phyloP scores from a whole-genome alignment of 2,329 filamentous ascomycete species.

The Dryadomyces quercus-mongolicae region DNA sequence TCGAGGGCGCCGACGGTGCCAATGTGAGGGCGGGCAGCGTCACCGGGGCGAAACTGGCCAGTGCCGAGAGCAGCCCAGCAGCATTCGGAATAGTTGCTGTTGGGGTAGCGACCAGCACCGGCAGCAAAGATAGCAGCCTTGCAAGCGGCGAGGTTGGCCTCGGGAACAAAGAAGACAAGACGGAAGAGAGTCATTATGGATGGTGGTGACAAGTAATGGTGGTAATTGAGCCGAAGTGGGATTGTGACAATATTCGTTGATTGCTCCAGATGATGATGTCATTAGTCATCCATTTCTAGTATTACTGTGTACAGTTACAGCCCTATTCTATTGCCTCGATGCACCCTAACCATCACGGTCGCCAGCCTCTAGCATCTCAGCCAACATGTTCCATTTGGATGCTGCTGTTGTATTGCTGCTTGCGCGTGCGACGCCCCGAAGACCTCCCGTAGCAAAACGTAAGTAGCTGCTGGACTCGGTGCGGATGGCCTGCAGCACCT shows the following conservation, averaged over 20 bases:
- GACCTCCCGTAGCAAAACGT: constrained; percentile 57
- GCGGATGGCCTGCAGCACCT: constrained; percentile 44
- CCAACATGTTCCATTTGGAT: constrained; percentile 64
- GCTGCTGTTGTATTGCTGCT: constrained; percentile 46
- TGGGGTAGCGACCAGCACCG: constrained; percentile 41
- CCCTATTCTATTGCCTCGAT: no score
- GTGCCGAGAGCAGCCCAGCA: constrained; percentile 40
- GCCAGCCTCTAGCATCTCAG: constrained; percentile 60
- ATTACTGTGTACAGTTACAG: no score
- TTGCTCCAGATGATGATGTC: no score
- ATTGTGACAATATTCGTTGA: no score
- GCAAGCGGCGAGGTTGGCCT: constrained; percentile 29
- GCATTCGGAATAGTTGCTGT: constrained; percentile 43
- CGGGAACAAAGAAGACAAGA: constrained; percentile 39
- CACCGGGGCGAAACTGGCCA: constrained; percentile 54
- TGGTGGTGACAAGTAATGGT: not conserved
- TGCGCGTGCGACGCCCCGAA: constrained; percentile 64
- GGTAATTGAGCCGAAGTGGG: not conserved
- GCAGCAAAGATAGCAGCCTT: constrained; percentile 45
- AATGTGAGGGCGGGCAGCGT: constrained; percentile 49
- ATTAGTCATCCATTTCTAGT: no score
- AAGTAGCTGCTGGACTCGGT: constrained; percentile 53
- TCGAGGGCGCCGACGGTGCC: constrained; percentile 41
- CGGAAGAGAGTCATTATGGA: constrained; percentile 12
- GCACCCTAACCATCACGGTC: constrained; percentile 8